Evolutionary conservation across 331 rosid species (phyloP), one percentile per base, ranked within the genome.

Genomic region (Telfairia occidentalis): DNA sequence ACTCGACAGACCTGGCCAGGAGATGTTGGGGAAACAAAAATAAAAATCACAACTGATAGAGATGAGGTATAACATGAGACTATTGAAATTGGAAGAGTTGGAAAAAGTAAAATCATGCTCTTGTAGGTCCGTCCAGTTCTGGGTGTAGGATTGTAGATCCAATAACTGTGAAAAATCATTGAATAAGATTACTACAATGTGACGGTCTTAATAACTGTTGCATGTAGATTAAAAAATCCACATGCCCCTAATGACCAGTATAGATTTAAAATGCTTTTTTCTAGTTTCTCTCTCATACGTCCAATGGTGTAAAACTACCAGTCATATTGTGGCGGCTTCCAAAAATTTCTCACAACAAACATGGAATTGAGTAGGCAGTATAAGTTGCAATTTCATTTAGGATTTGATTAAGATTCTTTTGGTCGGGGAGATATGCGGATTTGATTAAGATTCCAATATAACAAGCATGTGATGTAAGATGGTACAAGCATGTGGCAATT

Each of bases 1-100:
- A 88, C 84, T 71, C 75, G 88, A 79, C 89, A 89, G 58, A 87
- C 84, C 97, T 94, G 86, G 69, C 32, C 53, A 63, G 75, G 74
- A 64, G 23, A 40, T 54, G 55, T 53, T 72, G 28, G 57, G 49
- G 73, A 76, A 71, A 52, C 46, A 79, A 71, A 71, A 84, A 80
- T 49, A 52, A 3, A 70, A 81, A 78, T 73, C 73, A 35, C 3
- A 34, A 32, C 52, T 19, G 26, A 42, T 9, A 76, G 43, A 16
- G 34, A 5, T 30, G 10, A 24, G 67, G 29, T 38, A 70, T 28
- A 16, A 10, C 59, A 11, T n/a, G n/a, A 50, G 49, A 42, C 52
- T 19, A 38, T 19, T 19, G 24, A 9, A 32, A 38, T 19, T 19
- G 24, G n/a, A 32, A 60, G 69, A 3, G 21, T 57, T 26, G 9